A percentile compares a stretch with the other conserved stretches of the same genome.
Evolutionary conservation across 1,139 yeast genomes (phyloP).

Genomic region (Taphrina deformans): DNA sequence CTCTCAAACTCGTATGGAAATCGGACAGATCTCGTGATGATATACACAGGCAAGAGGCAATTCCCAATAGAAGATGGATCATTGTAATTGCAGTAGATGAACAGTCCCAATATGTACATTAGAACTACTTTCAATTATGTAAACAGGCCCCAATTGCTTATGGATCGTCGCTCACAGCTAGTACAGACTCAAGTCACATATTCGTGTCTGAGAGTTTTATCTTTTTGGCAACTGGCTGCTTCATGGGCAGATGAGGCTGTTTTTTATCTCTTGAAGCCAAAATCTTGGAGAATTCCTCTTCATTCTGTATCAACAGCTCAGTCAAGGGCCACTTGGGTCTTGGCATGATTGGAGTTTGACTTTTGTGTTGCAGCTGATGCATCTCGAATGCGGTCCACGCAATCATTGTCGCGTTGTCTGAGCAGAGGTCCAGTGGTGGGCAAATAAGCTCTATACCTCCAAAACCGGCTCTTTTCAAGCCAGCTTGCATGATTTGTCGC

Average conservation of each 20-base stretch:
- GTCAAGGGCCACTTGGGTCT: conserved; percentile 31
- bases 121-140: too few species aligned
- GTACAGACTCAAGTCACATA: too few species aligned
- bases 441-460: conserved; percentile 45
- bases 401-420: conserved; percentile 96
- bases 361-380: not conserved
- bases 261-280: conserved; percentile 11
- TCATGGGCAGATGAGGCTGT: conserved; percentile 20
- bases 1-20: too few species aligned
- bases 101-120: too few species aligned
- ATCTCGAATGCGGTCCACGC: conserved; percentile 96
- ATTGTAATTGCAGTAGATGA: too few species aligned
- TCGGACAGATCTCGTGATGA: too few species aligned
- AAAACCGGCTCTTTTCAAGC: conserved; percentile 7
- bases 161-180: too few species aligned
- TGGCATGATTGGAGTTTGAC: conserved; percentile 10
- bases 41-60: too few species aligned
- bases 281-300: not conserved
- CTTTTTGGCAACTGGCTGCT: not conserved
- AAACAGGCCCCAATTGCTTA: too few species aligned
- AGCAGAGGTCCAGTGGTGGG: conserved; percentile 73
- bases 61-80: too few species aligned
- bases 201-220: not conserved
- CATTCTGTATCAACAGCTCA: conserved; percentile 16
- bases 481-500: conserved; percentile 25